Percentiles rank a stretch among this genome's conserved stretches.
phyloP scores from a whole-genome alignment of 129 eudicot genomes.

The Artemisia tridentata region DNA sequence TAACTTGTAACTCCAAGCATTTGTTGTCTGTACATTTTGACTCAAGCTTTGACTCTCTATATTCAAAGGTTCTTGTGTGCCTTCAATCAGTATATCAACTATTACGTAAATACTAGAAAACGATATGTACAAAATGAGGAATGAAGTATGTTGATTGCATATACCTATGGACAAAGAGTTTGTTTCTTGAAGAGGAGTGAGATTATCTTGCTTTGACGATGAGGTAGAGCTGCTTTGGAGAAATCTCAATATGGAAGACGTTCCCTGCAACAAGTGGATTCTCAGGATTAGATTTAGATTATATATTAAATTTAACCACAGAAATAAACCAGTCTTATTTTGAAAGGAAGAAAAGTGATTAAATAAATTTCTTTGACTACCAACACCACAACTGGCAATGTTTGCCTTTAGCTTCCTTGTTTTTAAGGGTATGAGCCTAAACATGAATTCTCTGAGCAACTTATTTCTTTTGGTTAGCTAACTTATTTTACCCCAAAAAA shows the following conservation, averaged over 20 bases:
- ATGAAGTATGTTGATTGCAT: neutral
- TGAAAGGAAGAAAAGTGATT: no score
- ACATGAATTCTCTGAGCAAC: no score
- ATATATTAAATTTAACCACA: no score
- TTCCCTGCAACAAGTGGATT: constrained; percentile 45
- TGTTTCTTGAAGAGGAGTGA: constrained; percentile 29
- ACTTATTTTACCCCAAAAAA: no score
- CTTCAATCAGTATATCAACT: constrained; percentile 26
- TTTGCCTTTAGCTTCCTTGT: no score
- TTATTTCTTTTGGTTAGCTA: no score
- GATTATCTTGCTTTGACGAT: constrained; percentile 21
- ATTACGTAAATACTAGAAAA: neutral
- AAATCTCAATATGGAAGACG: constrained; percentile 63
- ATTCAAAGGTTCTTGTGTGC: constrained; percentile 24
- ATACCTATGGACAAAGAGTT: constrained; percentile 44
- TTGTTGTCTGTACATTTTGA: constrained; percentile 22
- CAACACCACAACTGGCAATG: no score
- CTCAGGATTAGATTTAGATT: constrained; percentile 3
- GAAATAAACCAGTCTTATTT: no score
- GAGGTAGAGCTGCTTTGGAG: constrained; percentile 41
- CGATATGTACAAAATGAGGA: neutral
- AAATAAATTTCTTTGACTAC: no score
- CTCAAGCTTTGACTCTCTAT: constrained; percentile 21
- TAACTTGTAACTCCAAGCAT: constrained; percentile 60
- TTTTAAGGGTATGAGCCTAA: no score